A percentile compares a stretch with the other conserved stretches of the same genome.
Evolutionary conservation across 169 alveolate species (phyloP).

Genomic region (Plasmodium berghei): DNA sequence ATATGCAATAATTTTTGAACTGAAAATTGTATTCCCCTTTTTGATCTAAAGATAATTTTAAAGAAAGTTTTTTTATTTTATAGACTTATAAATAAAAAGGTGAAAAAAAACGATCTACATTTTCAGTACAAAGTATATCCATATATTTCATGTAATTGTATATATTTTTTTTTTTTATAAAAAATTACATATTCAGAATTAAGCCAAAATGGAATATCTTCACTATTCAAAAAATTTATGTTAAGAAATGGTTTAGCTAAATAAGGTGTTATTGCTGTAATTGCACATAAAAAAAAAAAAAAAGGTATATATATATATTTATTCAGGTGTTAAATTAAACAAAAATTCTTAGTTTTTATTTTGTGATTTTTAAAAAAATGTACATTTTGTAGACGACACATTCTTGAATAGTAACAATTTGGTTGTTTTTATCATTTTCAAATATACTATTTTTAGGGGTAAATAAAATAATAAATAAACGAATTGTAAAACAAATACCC

Average conservation of each 20-base stretch:
- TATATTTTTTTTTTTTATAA: not conserved
- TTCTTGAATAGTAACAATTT: conserved; percentile 10
- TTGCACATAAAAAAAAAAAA: not conserved
- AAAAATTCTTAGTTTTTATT: not conserved
- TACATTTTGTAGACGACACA: conserved; percentile 22
- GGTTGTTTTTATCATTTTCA: conserved; percentile 12
- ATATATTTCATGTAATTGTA: too few species aligned
- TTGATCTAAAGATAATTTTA: conserved; percentile 63
- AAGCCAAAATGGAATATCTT: conserved; percentile 79
- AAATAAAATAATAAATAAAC: conserved; percentile 7
- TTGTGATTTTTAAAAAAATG: not conserved
- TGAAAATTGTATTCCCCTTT: conserved; percentile 77
- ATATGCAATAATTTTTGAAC: conserved; percentile 84
- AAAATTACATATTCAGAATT: conserved; percentile 78
- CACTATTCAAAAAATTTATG: conserved; percentile 75
- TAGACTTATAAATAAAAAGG: too few species aligned
- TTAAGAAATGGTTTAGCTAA: conserved; percentile 86
- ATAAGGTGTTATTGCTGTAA: conserved; percentile 73
- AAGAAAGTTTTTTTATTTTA: too few species aligned
- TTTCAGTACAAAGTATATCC: too few species aligned
- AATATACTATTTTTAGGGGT: not conserved
- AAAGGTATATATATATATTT: not conserved
- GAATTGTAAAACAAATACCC: not conserved
- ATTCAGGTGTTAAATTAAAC: not conserved
- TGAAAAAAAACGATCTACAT: too few species aligned